Conservation (phyloP, 371 early-diverging fungal species). For the Mortierella sp. region DNA sequence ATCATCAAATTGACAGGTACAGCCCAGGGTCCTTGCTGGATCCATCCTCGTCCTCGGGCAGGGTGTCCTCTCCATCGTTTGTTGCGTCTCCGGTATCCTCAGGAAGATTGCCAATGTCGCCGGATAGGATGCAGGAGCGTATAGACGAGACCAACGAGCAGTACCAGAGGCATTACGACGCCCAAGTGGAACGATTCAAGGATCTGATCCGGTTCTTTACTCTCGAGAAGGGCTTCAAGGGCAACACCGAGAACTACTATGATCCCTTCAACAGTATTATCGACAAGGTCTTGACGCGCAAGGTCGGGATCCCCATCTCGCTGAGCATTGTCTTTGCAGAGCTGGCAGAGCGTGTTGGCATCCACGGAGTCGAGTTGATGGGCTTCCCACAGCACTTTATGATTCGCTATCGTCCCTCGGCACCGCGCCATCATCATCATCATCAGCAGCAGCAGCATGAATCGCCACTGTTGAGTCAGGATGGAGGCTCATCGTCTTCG, state of each 20-base stretch:
- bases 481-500: background rate
- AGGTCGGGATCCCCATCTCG: conserved; percentile 52
- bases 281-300: conserved; percentile 45
- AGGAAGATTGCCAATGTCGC: background rate
- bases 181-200: conserved; percentile 29
- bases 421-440: too few species aligned
- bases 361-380: conserved; percentile 51
- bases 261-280: conserved; percentile 55
- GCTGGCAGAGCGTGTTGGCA: conserved; percentile 49
- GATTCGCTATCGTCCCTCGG: conserved; percentile 48
- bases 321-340: conserved; percentile 54
- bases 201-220: conserved; percentile 48
- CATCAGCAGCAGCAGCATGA: background rate
- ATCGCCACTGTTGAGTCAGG: background rate
- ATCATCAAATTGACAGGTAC: conserved; percentile 17
- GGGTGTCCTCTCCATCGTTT: background rate
- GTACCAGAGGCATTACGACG: conserved; percentile 19
- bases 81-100: background rate
- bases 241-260: conserved; percentile 53
- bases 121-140: background rate
- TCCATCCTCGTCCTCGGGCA: background rate
- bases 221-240: conserved; percentile 42
- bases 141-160: background rate
- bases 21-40: conserved; percentile 7
- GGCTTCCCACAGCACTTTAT: conserved; percentile 53